Evolutionary conservation across 306 rosid genomes (phyloP), one percentile per base, ranked within the genome.

Genomic region (Trifolium repens): DNA sequence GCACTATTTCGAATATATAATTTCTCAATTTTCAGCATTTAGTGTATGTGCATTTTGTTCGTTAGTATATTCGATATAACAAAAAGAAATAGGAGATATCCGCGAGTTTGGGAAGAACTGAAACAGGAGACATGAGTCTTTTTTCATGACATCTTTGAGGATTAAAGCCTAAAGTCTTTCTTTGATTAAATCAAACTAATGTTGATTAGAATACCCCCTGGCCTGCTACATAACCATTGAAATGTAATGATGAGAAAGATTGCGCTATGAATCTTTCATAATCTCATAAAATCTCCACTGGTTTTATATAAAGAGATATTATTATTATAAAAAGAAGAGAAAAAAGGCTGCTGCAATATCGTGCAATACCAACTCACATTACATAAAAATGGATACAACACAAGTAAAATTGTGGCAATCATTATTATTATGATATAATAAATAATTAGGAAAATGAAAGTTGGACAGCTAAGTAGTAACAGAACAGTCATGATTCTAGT

Each of bases 401-500:
- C 49, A 71, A 81, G 80, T 53, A 49, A 82, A 59, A 60, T 73
- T 73, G 54, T 62, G 71, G 67, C 66, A 32, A 74, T 75, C 42
- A 82, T 75, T 32, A 37, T 82, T 61, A 53, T 69, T 19, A 42
- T 11, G 8, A 19, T 64, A 17, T 40, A 57, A 49, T 32, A 69
- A 68, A 76, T 34, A 77, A 73, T 55, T 72, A 82, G 70, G 54
- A 74, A 85, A 75, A 80, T 27, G 76, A 30, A 77, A 72, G 82
- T 65, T 84, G 85, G 89, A 71, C 93, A 93, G 96, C 89, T 93
- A 85, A 87, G 90, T 73, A 79, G 84, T 71, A 76, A 83, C 86
- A 81, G 91, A 79, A 54, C 44, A 78, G 84, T 73, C 86, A 92
- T 93, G 88, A 90, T 92, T 87, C 81, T 82, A 89, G 89, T 76